Base-by-base conservation (phyloP, 805 yeast genomes). In the Kuraishia hungarica region DNA sequence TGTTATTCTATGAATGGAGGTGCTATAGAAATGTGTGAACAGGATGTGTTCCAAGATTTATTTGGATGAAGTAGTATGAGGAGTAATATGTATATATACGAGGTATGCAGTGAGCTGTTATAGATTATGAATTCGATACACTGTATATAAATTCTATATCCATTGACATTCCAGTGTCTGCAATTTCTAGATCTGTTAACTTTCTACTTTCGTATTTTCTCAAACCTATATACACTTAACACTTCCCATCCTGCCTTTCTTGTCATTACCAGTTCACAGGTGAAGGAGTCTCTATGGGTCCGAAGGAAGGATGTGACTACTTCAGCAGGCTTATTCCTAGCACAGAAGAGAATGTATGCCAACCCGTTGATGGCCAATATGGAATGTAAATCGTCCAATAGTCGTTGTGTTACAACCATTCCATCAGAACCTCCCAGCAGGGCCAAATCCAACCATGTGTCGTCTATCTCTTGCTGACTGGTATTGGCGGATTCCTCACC, bases 241-340 rank as follows among this genome's bases (percentile, higher is more conserved):
- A 87, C 93, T 69, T 94, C 99, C 97, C 98, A 91, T 0, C 98
- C 98, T 1, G 97, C 97, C 63, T 88, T 89, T 54, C 97, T 76
- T 50, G 76, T 75, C 2, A 82, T 78, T 1, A 89, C 73, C n/a
- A 70, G 61, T 1, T 73, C 71, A 1, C 80, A 81, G 0, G 54
- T 54, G 90, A 96, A 93, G 0, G 8, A 20, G 1, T 53, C 57
- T 28, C 47, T 39, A 8, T 75, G 74, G 11, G 65, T 62, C 1
- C 59, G 55, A 17, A 62, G 54, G 83, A 89, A 85, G 1, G 53
- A 50, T 8, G 66, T 61, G 0, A 77, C 77, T 0, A 92, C 88
- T 6, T 66, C 57, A 15, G 79, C 81, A 0, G 98, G 98, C 39
- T 84, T 79, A 65, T 94, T 94, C 59, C 97, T 75, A 7, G 96